Conservation (phyloP, 2,329 filamentous ascomycete species). For the Geosmithia putterillii region DNA sequence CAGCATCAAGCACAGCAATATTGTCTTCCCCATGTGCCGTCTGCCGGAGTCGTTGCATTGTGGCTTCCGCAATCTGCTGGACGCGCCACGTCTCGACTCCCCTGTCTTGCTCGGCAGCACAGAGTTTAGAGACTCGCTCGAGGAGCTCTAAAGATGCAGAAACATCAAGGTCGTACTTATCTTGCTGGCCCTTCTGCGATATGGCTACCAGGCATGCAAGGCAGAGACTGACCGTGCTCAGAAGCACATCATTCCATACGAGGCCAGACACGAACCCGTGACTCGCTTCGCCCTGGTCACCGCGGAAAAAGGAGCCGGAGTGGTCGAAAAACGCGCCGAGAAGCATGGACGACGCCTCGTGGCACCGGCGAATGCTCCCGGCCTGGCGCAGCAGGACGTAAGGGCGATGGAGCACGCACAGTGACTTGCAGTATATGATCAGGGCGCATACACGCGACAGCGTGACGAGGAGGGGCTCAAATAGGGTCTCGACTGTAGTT, state of each 20-base stretch:
- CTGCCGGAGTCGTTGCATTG: not conserved
- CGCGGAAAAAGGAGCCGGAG: slow-evolving; percentile 29
- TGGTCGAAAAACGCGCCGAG: slow-evolving; percentile 33
- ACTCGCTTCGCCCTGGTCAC: slow-evolving; percentile 37
- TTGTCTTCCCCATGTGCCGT: not conserved
- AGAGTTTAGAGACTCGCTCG: not conserved
- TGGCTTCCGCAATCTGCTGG: not conserved
- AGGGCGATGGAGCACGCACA: slow-evolving; percentile 36
- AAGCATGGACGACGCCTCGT: slow-evolving; percentile 28
- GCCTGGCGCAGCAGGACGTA: slow-evolving; percentile 23
- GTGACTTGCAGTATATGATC: slow-evolving; percentile 32
- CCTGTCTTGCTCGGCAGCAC: not conserved
- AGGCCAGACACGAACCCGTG: slow-evolving; percentile 40
- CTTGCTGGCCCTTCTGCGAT: no score
- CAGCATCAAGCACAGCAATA: no score
- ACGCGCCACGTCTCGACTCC: not conserved
- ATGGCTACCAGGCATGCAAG: not conserved
- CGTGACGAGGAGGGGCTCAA: slow-evolving; percentile 24
- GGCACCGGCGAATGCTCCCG: slow-evolving; percentile 17
- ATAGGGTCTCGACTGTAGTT: slow-evolving; percentile 24
- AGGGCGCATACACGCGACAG: slow-evolving; percentile 14
- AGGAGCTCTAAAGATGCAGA: not conserved
- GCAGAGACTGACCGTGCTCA: slow-evolving; percentile 47
- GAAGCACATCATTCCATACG: slow-evolving; percentile 42
- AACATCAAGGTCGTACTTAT: not conserved